Base-by-base conservation (phyloP, 768 basidiomycete species). In the Amylocystis lapponica region DNA sequence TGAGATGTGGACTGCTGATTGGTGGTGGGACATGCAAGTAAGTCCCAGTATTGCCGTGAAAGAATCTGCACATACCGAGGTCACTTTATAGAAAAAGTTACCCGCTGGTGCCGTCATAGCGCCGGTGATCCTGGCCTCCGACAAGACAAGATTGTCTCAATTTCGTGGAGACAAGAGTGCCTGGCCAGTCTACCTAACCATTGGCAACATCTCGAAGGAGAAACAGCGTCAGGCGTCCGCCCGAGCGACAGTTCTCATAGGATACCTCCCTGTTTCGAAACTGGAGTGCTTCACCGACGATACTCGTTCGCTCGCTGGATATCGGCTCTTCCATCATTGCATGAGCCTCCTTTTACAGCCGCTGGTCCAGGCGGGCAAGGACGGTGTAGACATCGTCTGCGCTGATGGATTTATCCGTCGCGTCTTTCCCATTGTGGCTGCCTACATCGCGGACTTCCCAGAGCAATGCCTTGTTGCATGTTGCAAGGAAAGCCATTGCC, bases 111-210 rank as follows among this genome's bases (percentile, higher is more conserved):
- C 25, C 23, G 58, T 45, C 0, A 47, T 44, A 4, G 52, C 67
- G 0, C 73, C 72, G 0, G 36, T 78, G 5, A 72, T 76, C 16
- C 51, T 77, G 2, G 63, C 70, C 0, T 63, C 70, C 0, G 71
- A 77, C 53, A 75, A 74, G 38, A 75, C 70, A 0, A 58, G 65
- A 39, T 47, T 74, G 0, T 69, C 68, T 0, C 45, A 54, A 1
- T 70, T 74, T 43, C 48, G 57, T 6, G 56, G 60, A 0, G 65
- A 70, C 43, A 71, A 74, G 46, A 40, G 41, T 7, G 61, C 61
- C 3, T 65, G 55, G 41, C 63, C 60, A 3, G 57, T 64, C 4
- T 64, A 63, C 34, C 30, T 65, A 4, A 51, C 55, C 9, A 53
- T 65, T 27, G 62, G 63, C 1, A 65, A 63, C 39, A 47, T 65